Base-by-base conservation (phyloP, 805 yeast genomes). In the Spathaspora arborariae region DNA sequence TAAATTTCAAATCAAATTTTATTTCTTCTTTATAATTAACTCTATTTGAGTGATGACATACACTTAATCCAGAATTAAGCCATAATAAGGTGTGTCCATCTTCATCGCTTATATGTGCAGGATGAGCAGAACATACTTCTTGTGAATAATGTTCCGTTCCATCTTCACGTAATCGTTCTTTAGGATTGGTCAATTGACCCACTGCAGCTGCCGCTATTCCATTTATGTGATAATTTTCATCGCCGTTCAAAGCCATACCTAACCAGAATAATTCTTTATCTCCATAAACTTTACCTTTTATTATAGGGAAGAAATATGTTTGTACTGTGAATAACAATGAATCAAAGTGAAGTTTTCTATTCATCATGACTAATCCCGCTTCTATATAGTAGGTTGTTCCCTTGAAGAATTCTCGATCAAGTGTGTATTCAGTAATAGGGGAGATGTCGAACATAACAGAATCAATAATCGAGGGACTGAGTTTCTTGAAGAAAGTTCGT, bases 1-100 rank as follows among this genome's bases (percentile, higher is more conserved):
- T 18, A 22, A 36, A 36, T 36, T 36, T 16, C 6, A 4, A 18
- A 22, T 15, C 22, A 19, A 18, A 5, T 11, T 39, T 39, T 7
- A 15, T 5, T 26, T 39, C 42, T 16, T 20, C 19, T 39, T 20
- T 18, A 20, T 3, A 39, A 11, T 39, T 13, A 8, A 39, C n/a
- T n/a, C 11, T 10, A 15, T 9, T 5, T 6, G 89, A 84, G 42
- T 72, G 77, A 41, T 73, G 68, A 58, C 41, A 39, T n/a, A 39
- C 19, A 22, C 19, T 9, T 15, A 83, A 73, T 0, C 91, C 91
- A 18, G 88, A 84, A 55, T 84, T 84, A 36, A 83, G 70, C 88
- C 90, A 85, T 2, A 82, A 55, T 42, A 81, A 58, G 0, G 79
- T 68, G 36, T 64, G 68, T 40, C 71, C 64, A 58, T 78, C 82